Percentiles rank a stretch among this genome's conserved stretches.
Conservation (phyloP, 106 monocot species). For the Dioscorea dumetorum region DNA sequence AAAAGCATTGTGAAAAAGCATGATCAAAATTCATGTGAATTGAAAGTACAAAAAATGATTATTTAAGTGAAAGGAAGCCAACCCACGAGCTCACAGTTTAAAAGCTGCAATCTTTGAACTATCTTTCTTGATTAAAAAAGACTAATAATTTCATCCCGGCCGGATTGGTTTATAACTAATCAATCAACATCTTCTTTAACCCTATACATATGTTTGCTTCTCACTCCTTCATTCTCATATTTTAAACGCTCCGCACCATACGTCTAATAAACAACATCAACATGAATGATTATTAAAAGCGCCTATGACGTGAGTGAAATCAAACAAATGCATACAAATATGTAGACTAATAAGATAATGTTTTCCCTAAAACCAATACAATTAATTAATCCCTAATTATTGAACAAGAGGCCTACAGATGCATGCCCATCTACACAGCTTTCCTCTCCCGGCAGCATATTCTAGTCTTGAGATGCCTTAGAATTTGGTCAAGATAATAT, state of each 20-base stretch:
- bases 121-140: background rate
- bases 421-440: background rate
- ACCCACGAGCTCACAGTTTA: background rate
- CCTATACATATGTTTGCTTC: background rate
- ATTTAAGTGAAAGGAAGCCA: too few relatives aligned
- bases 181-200: background rate
- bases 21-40: too few relatives aligned
- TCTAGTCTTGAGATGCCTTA: too few relatives aligned
- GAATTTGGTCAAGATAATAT: too few relatives aligned
- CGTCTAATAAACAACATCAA: background rate
- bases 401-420: background rate
- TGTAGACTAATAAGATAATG: background rate
- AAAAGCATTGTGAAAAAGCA: too few relatives aligned
- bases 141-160: background rate
- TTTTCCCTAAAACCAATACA: too few relatives aligned
- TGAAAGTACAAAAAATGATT: too few relatives aligned
- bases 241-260: background rate
- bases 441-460: too few relatives aligned
- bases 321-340: background rate
- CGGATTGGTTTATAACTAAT: too few relatives aligned
- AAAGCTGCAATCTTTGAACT: background rate
- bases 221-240: background rate
- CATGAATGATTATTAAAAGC: background rate
- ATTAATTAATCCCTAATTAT: background rate
- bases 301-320: background rate